Conservation (phyloP, 345 rosid genomes). For the Syzygium aqueum region DNA sequence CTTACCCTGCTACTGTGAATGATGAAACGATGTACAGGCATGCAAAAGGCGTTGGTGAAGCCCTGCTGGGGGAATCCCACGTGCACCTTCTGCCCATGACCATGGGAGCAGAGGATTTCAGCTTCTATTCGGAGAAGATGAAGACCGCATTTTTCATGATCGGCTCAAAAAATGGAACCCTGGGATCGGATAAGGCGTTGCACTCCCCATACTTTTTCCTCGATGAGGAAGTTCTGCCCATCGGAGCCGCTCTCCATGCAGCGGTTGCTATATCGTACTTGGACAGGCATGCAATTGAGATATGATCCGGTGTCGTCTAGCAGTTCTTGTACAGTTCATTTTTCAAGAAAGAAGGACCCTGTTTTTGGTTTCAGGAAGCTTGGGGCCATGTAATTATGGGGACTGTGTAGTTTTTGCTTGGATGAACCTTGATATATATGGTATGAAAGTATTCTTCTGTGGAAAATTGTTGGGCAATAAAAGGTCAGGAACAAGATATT, state of each 20-base stretch:
- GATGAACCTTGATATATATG: not conserved
- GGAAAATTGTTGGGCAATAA: not conserved
- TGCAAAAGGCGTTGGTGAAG: conserved; percentile 27
- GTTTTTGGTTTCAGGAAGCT: not conserved
- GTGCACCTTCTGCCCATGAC: conserved; percentile 12
- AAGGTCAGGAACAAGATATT: not conserved
- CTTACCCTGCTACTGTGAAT: conserved; percentile 38
- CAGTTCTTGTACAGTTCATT: not conserved
- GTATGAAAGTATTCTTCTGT: not conserved
- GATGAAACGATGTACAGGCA: conserved; percentile 34
- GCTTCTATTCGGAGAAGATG: conserved; percentile 42
- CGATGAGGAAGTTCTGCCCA: conserved; percentile 6
- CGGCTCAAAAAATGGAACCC: not conserved
- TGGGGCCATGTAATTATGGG: not conserved
- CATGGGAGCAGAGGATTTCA: conserved; percentile 63
- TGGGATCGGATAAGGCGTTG: not conserved
- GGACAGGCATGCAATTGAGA: not conserved
- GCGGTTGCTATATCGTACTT: conserved; percentile 6
- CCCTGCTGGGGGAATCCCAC: conserved; percentile 34
- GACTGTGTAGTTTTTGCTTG: not conserved
- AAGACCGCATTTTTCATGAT: conserved; percentile 32
- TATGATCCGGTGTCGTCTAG: no score
- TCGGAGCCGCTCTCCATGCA: conserved; percentile 1
- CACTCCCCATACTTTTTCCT: not conserved
- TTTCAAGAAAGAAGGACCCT: not conserved